Evolutionary conservation across 805 yeast genomes (phyloP), one percentile per base, ranked within the genome.

Genomic region (Candida ficus): DNA sequence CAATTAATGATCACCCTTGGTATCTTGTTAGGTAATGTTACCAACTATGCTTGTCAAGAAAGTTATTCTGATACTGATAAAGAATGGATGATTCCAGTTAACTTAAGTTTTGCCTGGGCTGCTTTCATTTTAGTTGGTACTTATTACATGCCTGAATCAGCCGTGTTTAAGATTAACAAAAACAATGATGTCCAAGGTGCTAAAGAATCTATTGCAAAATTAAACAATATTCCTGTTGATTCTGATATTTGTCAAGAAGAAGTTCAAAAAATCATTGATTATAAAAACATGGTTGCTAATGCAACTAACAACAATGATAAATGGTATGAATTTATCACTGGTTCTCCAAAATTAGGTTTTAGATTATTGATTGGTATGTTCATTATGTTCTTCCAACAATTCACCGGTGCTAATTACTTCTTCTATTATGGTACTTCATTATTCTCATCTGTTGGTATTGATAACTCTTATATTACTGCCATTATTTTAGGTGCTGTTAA

Each of bases 1-100:
- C 89, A 83, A 61, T 68, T 83, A 56, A 76, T 73, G 73, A 76
- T 81, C 54, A 81, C 88, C 29, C 61, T 73, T 35, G 89, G 88
- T 73, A 81, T 81, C 50, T 76, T 81, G 58, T 61, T 80, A 44
- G 89, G 88, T 55, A 78, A 79, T 66, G 73, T 84, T 63, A 69
- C 78, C 34, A 77, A 76, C 41, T 81, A 68, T 57, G 87, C 82
- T 50, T 77, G 83, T 47, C 70, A 73, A 38, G 17, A 23, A 4
- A 30, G 37, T 29, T 42, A 47, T 29, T 14, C 38, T 3, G 58
- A 55, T 49, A 74, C 76, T 53, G 81, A 79, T 64, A 81, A 38
- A 13, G 79, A 76, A 58, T 82, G 88, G 87, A 71, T 84, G 68
- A 71, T 78, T 46, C 86, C 87, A 39, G 64, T 80, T 52, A 77